Evolutionary conservation across 1,284 basidiomycete genomes (phyloP), one percentile per base, ranked within the genome.

Genomic region (Chalciporus piperatoides): DNA sequence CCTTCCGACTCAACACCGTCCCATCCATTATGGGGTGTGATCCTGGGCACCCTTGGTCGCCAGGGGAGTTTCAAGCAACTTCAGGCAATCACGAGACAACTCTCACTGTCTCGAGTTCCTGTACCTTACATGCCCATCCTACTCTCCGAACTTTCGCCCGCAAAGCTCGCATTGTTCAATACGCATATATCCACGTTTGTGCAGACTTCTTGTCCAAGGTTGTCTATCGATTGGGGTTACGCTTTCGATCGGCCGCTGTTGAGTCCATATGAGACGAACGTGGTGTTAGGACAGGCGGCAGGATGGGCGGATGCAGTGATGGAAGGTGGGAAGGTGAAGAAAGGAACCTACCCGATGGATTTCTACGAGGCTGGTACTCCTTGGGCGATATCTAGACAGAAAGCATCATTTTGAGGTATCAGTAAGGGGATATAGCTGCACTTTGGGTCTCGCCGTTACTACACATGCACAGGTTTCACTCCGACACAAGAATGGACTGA

Each of bases 211-310:
- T 98, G 96, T 71, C 96, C 96, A 2, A 81, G 96, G 12, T 71
- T 99, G 44, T 95, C 92, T 6, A 99, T 99, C 54, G 97, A 99
- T 67, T 99, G 97, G 97, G 94, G 94, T 2, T 94, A 94, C 62
- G 96, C 96, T 0, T 99, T 99, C 70, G 76, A 86, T 44, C 78
- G 81, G 25, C 97, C 97, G 0, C 73, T 99, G 40, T 72, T 99
- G 24, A 96, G 86, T 58, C 94, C 96, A 0, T 99, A 98, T 67
- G 97, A 99, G 71, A 88, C 92, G 0, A 86, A 87, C 8, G 90
- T 98, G 3, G 92, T 88, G 4, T 75, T 97, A 0, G 91, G 92
- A 1, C 77, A 80, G 56, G 74, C 81, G 14, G 69, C 71, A 15
- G 83, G 82, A 25, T 90, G 89, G 89, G 78, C 77, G 69, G 70